Evolutionary conservation across 371 early-diverging fungal genomes (phyloP), one percentile per base, ranked within the genome.

Genomic region (Mucor sp.): DNA sequence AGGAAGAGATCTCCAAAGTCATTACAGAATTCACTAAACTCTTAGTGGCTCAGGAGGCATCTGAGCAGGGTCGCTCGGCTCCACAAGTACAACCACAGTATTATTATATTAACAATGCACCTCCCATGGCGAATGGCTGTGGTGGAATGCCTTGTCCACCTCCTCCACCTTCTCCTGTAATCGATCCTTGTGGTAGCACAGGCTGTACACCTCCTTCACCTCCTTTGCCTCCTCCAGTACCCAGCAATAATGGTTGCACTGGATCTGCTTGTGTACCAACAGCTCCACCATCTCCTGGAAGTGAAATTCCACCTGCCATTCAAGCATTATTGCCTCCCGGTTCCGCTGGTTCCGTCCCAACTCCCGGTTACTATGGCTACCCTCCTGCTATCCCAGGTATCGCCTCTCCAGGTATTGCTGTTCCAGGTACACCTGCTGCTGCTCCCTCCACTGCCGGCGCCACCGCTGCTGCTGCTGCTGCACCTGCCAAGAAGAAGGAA

Each of bases 291-390:
- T 21, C 63, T 12, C 57, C 64, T 43, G 64, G 28, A 28, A 27
- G 19, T 14, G 30, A 7, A 27, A 44, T 59, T 11, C 66, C 66
- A 37, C 50, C 58, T 35, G 66, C 59, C 27, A 65, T 65, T 28
- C 59, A 59, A 59, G 66, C 66, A 21, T 48, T 65, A 17, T 17
- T 65, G 23, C 35, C 55, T 33, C 39, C 59, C 33, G 59, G 59
- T 23, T 37, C 59, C 41, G 37, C 48, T 60, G 60, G 58, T 9
- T 30, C 37, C 41, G 32, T 27, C 14, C 30, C 43, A 9, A 6
- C 37, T 43, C 57, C 64, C 7, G 64, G 19, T 50, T 50, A 50
- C 12, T 50, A 25, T 50, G 27, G 50, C 2, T 50, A 50, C 19
- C 21, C 21, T 47, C 33, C 57, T 19, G 32, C 41, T 43, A 19